These are phyloP conservation scores for Fusarium sp. DNA, from an alignment of 2,329 filamentous ascomycete genomes.

Conservation along the genomic window DNA sequence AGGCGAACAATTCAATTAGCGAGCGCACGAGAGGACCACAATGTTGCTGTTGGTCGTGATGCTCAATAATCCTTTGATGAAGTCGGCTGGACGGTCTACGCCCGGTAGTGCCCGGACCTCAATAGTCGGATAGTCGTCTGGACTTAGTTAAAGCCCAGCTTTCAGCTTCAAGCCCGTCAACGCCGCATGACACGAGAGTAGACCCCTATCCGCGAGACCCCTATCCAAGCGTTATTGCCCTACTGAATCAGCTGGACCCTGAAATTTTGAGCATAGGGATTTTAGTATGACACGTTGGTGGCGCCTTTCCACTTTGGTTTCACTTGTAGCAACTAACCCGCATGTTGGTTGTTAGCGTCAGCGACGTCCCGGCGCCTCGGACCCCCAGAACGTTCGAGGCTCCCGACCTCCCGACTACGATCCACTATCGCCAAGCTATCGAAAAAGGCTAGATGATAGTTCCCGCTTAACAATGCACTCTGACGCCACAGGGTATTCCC, in stretches of 20 bases:
- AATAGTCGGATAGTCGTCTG: neutral
- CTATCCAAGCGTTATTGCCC: neutral
- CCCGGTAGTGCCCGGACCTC: neutral
- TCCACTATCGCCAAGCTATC: conserved; percentile 2
- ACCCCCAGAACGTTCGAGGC: neutral
- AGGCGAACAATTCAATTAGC: no score
- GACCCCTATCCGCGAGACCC: neutral
- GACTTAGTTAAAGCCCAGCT: neutral
- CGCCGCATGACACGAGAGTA: neutral
- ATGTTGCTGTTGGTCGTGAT: no score
- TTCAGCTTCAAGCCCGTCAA: neutral
- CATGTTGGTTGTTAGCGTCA: conserved; percentile 4
- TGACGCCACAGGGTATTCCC: no score
- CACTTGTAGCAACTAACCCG: neutral
- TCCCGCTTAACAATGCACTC: neutral
- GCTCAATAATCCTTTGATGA: no score
- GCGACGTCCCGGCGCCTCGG: conserved; percentile 7
- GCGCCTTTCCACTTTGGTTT: neutral
- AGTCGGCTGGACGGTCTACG: no score
- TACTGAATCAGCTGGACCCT: neutral
- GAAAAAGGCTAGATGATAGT: neutral
- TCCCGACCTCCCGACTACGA: neutral
- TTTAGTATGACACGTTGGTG: neutral
- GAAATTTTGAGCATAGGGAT: neutral
- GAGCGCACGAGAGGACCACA: no score